Percentiles rank a stretch among this genome's conserved stretches.
These are phyloP conservation scores for Amoeboradix gromovi DNA, from an alignment of 371 early-diverging fungal species.

Conservation along the genomic window DNA sequence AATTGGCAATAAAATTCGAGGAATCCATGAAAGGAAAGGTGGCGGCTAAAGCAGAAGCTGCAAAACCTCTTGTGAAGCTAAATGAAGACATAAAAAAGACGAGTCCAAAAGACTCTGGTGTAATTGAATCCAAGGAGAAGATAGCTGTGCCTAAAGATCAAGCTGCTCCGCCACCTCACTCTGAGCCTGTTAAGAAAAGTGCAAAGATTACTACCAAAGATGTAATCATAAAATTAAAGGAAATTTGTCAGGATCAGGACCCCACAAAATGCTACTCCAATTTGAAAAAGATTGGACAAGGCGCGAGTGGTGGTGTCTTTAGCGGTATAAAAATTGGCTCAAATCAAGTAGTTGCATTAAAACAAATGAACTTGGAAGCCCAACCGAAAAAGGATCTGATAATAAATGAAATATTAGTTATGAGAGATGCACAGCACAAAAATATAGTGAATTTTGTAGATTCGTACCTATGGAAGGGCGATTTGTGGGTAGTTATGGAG, in stretches of 20 bases:
- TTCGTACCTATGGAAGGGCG: constrained; percentile 44
- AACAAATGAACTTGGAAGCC: constrained; percentile 71
- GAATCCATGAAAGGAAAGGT: background rate
- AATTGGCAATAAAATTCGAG: no score
- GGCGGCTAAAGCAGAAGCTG: background rate
- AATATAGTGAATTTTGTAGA: constrained; percentile 85
- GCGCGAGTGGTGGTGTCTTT: constrained; percentile 84
- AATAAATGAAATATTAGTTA: constrained; percentile 76
- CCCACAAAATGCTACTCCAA: constrained; percentile 54
- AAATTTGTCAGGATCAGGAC: constrained; percentile 31
- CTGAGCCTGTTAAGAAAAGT: constrained; percentile 23
- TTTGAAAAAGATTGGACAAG: constrained; percentile 79
- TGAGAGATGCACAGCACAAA: constrained; percentile 72
- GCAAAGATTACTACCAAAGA: constrained; percentile 58
- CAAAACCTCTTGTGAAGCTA: background rate
- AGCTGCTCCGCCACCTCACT: constrained; percentile 11
- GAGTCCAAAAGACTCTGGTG: constrained; percentile 7
- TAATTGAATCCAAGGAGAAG: no score
- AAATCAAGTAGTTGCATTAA: constrained; percentile 57
- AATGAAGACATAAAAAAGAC: background rate
- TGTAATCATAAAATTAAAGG: constrained; percentile 39
- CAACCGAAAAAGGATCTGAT: constrained; percentile 79
- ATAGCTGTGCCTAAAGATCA: constrained; percentile 19
- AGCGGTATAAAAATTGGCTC: constrained; percentile 37
- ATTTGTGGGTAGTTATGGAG: constrained; percentile 94